Conservation (phyloP, 805 yeast genomes). For the Candida peoriensis region DNA sequence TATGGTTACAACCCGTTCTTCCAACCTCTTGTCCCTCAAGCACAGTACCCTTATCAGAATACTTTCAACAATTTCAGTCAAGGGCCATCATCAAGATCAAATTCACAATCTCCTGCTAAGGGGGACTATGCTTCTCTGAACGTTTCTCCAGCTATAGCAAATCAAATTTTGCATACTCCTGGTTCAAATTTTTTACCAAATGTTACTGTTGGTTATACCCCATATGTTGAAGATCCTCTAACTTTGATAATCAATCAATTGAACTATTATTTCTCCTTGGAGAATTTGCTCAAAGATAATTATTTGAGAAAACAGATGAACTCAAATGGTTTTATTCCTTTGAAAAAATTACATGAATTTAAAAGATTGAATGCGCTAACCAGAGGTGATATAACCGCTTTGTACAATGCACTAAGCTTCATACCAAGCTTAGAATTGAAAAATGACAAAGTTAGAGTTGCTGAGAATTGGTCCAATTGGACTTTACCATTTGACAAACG, state of each 20-base stretch:
- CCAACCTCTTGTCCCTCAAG: conserved; percentile 1
- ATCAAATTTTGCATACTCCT: neutral
- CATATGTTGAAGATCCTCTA: conserved; percentile 16
- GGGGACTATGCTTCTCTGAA: conserved; percentile 7
- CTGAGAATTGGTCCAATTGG: conserved; percentile 59
- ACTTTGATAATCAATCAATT: conserved; percentile 49
- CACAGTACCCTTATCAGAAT: conserved; percentile 3
- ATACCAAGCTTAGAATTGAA: conserved; percentile 26
- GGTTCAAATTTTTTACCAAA: conserved; percentile 9
- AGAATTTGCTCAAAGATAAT: conserved; percentile 79
- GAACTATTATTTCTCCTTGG: conserved; percentile 85
- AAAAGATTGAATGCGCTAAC: conserved; percentile 66
- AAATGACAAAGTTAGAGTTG: conserved; percentile 51
- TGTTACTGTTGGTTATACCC: conserved; percentile 11
- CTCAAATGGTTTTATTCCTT: conserved; percentile 64
- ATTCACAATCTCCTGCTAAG: conserved; percentile 17
- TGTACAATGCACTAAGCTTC: conserved; percentile 12
- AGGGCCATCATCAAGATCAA: conserved; percentile 15
- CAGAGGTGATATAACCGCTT: conserved; percentile 44
- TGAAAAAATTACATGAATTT: conserved; percentile 59
- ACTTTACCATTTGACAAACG: conserved; percentile 51
- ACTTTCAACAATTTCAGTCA: too few species aligned
- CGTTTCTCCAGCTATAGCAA: conserved; percentile 1
- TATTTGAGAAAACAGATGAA: conserved; percentile 81
- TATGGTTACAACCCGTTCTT: conserved; percentile 12